These are phyloP conservation scores for Lipomyces yamanashiensis DNA, from an alignment of 805 yeast species.

Conservation along the genomic window DNA sequence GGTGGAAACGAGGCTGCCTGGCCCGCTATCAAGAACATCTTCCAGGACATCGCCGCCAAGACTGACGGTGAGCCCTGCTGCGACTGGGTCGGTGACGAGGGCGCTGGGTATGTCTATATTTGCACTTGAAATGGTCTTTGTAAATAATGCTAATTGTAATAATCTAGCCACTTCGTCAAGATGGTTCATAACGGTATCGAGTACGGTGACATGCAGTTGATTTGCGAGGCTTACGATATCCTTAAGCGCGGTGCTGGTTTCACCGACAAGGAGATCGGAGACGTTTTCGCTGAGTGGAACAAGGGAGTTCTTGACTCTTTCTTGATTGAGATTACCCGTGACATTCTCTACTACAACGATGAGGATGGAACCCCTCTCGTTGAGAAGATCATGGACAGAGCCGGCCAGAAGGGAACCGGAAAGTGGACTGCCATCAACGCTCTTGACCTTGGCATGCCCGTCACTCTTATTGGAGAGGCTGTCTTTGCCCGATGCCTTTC, in stretches of 20 bases:
- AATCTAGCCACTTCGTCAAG: conserved; percentile 84
- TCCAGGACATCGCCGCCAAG: conserved; percentile 96
- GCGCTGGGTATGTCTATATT: conserved; percentile 58
- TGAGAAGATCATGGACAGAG: conserved; percentile 94
- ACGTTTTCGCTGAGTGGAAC: conserved; percentile 92
- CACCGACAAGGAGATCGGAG: conserved; percentile 88
- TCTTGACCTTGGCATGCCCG: conserved; percentile 97
- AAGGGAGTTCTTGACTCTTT: conserved; percentile 96
- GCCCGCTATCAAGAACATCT: conserved; percentile 96
- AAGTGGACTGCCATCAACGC: conserved; percentile 99
- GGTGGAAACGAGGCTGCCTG: conserved; percentile 98
- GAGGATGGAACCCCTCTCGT: conserved; percentile 89
- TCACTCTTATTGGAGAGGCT: conserved; percentile 97
- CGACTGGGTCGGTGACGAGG: conserved; percentile 99
- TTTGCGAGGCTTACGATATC: conserved; percentile 96
- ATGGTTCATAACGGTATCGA: conserved; percentile 99
- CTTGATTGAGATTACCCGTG: conserved; percentile 96
- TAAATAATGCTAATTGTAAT: background rate
- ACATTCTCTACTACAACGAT: conserved; percentile 87
- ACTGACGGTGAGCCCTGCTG: conserved; percentile 99
- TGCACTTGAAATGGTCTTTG: background rate
- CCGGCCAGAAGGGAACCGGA: conserved; percentile 99
- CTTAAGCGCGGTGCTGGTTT: conserved; percentile 93
- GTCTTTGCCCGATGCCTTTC: conserved; percentile 90
- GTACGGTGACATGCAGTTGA: conserved; percentile 99